A percentile compares a stretch with the other conserved stretches of the same genome.
Evolutionary conservation across 1,139 yeast species (phyloP).

Genomic region (Zygosaccharomyces sapae): DNA sequence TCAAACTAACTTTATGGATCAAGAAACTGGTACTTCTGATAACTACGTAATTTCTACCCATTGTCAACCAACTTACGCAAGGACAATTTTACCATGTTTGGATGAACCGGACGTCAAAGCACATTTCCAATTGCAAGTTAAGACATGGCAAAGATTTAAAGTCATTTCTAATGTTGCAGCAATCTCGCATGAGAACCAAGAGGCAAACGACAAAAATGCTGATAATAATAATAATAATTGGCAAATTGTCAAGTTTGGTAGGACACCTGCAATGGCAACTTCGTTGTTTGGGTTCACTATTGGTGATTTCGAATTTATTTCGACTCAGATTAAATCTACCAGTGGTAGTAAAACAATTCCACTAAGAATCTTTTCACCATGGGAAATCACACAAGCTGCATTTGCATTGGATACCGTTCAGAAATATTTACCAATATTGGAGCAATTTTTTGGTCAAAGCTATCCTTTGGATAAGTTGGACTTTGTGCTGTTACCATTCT

Average conservation of each 20-base stretch:
- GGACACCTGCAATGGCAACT: conserved; percentile 55
- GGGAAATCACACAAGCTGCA: conserved; percentile 44
- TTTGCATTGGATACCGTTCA: conserved; percentile 46
- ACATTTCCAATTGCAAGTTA: conserved; percentile 47
- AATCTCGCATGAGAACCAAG: conserved; percentile 16
- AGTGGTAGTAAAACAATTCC: conserved; percentile 37
- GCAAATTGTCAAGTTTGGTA: conserved; percentile 41
- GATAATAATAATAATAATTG: conserved; percentile 27
- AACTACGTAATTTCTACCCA: conserved; percentile 63
- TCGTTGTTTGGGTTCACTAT: conserved; percentile 62
- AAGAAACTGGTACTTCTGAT: conserved; percentile 45
- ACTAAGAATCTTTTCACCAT: conserved; percentile 51
- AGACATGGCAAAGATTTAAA: conserved; percentile 43
- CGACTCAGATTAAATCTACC: conserved; percentile 33
- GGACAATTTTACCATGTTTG: conserved; percentile 58
- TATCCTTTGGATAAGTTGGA: conserved; percentile 64
- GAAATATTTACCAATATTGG: conserved; percentile 46
- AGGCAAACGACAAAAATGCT: conserved; percentile 21
- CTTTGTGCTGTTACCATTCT: conserved; percentile 60
- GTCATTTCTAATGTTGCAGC: conserved; percentile 47
- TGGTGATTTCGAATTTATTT: conserved; percentile 58
- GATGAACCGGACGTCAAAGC: conserved; percentile 59
- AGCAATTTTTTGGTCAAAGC: conserved; percentile 40
- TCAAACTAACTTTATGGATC: conserved; percentile 57
- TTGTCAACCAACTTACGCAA: conserved; percentile 62